Evolutionary conservation across 75 land plant genomes (phyloP).

Genomic region (Larix kaempferi): DNA sequence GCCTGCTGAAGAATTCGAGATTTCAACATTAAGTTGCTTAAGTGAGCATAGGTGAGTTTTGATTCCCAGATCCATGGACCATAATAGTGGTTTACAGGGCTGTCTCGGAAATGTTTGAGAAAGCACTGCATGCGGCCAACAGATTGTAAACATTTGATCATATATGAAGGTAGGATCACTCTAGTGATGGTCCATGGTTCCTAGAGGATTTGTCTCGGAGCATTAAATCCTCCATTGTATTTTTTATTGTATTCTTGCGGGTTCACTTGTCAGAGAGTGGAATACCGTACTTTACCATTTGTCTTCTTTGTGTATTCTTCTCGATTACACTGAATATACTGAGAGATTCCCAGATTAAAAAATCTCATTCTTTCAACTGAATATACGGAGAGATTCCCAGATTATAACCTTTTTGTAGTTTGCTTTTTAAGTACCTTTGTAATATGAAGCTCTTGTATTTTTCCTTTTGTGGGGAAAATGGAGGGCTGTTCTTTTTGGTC

Average conservation of each 20-base stretch:
- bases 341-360: background rate
- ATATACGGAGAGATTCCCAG: background rate
- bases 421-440: background rate
- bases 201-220: background rate
- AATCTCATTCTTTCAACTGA: background rate
- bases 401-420: background rate
- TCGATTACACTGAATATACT: background rate
- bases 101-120: background rate
- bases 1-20: background rate
- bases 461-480: background rate
- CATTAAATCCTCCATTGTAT: conserved; percentile 4
- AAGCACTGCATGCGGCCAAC: background rate
- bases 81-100: background rate
- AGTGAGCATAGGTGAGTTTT: background rate
- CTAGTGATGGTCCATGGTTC: too few species aligned
- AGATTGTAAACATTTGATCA: too few species aligned
- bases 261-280: background rate
- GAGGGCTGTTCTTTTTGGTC: background rate
- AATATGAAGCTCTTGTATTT: background rate
- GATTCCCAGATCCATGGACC: conserved; percentile 1
- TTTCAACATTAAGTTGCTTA: background rate
- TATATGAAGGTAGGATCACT: too few species aligned
- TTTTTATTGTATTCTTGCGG: conserved; percentile 9
- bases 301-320: background rate
- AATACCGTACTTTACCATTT: background rate